Evolutionary conservation across 306 rosid species (phyloP), one percentile per base, ranked within the genome.

Genomic region (Corylus americana): DNA sequence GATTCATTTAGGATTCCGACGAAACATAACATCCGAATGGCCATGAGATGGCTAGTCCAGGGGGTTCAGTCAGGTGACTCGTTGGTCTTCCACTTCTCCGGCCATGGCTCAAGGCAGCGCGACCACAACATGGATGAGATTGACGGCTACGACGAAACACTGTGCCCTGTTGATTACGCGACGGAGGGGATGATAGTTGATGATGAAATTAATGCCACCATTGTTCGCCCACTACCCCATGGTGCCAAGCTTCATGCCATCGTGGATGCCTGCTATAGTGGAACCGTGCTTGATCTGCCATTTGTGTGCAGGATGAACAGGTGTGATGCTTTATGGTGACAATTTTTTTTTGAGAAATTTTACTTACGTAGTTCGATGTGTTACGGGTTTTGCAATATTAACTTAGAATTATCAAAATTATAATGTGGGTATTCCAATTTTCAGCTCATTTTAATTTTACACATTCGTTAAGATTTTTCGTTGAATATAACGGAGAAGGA

Each of bases 241-340:
- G 93, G 88, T 50, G 86, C 87, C 31, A 87, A 82, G 31, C 96
- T 91, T 61, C 96, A 91, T 73, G 93, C 96, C 73, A 71, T 87
- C 25, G 10, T 89, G 5, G 96, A 91, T 70, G 85, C 96, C 1
- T 86, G 93, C 79, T 78, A 86, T 44, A 89, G 91, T 70, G 96
- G 93, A 5, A 91, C 91, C 2, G 31, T 86, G 45, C 96, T 91
- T 79, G 93, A 87, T 75, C 72, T 89, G 27, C 90, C 89, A 22
- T 88, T 84, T 14, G 68, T 91, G 74, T 91, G 89, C 80, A 84
- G 86, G 59, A 83, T 89, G 77, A 84, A 86, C 85, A 71, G 87
- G 94, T 90, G 12, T 64, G 78, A 39, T 39, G 44, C 44, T 39
- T 31, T 31, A 31, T 31, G 35, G 35, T 31, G 35, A 31, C 6